phyloP scores from a whole-genome alignment of 805 yeast species.

The Grigorovia jiainica region DNA sequence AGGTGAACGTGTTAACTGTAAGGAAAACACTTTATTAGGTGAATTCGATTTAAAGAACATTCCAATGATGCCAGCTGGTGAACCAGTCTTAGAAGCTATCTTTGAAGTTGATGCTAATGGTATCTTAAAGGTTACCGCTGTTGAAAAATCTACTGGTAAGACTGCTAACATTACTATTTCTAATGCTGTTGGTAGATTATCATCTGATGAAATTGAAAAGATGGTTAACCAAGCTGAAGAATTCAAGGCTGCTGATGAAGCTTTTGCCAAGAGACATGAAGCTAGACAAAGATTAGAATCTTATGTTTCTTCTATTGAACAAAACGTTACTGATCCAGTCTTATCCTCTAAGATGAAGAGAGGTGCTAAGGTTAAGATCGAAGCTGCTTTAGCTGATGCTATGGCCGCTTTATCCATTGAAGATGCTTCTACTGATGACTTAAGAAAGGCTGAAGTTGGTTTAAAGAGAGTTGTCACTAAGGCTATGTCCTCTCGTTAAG shows the following conservation, averaged over 20 bases:
- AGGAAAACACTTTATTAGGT: conserved; percentile 95
- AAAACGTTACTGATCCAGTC: conserved; percentile 96
- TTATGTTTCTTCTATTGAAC: conserved; percentile 91
- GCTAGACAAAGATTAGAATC: conserved; percentile 98
- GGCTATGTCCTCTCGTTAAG: conserved; percentile 97
- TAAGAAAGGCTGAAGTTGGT: conserved; percentile 98
- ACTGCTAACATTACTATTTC: conserved; percentile 97
- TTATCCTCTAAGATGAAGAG: conserved; percentile 95
- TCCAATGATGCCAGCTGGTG: conserved; percentile 98
- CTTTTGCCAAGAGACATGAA: conserved; percentile 98
- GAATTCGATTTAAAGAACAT: conserved; percentile 97
- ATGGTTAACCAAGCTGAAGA: conserved; percentile 98
- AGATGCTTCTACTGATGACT: conserved; percentile 93
- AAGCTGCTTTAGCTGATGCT: conserved; percentile 96
- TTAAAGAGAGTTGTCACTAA: conserved; percentile 99
- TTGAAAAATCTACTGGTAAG: conserved; percentile 97
- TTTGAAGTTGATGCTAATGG: conserved; percentile 99
- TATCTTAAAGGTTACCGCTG: conserved; percentile 97
- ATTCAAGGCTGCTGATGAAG: conserved; percentile 98
- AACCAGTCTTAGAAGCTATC: conserved; percentile 97
- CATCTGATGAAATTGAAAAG: conserved; percentile 94
- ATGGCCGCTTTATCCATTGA: conserved; percentile 94
- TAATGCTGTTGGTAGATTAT: conserved; percentile 97
- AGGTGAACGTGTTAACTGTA: conserved; percentile 99
- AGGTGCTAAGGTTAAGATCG: conserved; percentile 94